Percentiles rank a stretch among this genome's conserved stretches.
Evolutionary conservation across 371 early-diverging fungal species (phyloP).

Genomic region (Parasitella parasitica): DNA sequence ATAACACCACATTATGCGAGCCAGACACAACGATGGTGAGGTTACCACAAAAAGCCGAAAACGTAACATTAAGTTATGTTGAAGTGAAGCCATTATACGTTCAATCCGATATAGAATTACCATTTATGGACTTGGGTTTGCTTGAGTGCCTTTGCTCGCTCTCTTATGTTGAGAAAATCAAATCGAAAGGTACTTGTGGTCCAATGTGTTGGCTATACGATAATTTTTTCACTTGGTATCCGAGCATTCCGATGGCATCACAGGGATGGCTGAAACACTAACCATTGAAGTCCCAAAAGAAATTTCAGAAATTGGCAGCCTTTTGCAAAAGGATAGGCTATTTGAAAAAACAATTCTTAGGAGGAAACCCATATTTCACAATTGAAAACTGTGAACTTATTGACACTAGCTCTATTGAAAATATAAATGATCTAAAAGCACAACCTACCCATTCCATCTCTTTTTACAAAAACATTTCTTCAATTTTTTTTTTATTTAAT

Average conservation of each 20-base stretch:
- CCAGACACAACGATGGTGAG: slow-evolving; percentile 15
- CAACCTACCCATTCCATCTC: too few species aligned
- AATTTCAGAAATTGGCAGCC: slow-evolving; percentile 5
- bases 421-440: too few species aligned
- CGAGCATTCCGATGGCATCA: neutral
- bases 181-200: slow-evolving; percentile 12
- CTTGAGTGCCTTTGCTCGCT: slow-evolving; percentile 14
- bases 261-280: slow-evolving; percentile 1
- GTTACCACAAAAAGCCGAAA: slow-evolving; percentile 11
- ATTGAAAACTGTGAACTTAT: too few species aligned
- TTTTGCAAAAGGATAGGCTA: slow-evolving; percentile 12
- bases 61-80: slow-evolving; percentile 13
- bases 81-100: slow-evolving; percentile 14
- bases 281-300: slow-evolving; percentile 4
- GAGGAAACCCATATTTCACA: too few species aligned
- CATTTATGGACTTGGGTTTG: slow-evolving; percentile 22
- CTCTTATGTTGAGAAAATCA: slow-evolving; percentile 9
- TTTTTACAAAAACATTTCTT: too few species aligned
- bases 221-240: slow-evolving; percentile 13
- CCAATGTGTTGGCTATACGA: slow-evolving; percentile 12
- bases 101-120: slow-evolving; percentile 13
- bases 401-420: too few species aligned
- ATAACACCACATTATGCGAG: slow-evolving; percentile 7
- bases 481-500: too few species aligned
- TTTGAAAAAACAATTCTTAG: too few species aligned